These are phyloP conservation scores for Helenozyma baotianmanensis DNA, from an alignment of 805 yeast genomes.

Conservation along the genomic window DNA sequence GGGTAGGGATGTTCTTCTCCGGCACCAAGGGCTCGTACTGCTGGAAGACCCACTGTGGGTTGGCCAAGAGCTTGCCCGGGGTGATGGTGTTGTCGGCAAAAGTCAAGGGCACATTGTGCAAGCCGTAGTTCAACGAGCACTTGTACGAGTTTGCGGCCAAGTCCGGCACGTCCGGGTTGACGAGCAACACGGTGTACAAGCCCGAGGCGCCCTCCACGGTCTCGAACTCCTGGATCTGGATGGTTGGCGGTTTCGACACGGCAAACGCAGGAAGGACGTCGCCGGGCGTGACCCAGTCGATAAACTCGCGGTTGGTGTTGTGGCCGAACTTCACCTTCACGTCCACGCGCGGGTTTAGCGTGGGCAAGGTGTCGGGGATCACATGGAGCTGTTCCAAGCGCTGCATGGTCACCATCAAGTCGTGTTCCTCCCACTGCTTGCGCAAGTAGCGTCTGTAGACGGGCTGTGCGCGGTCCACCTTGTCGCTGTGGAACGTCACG, in stretches of 20 bases:
- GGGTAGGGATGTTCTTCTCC: constrained; percentile 79
- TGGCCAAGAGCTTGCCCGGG: constrained; percentile 35
- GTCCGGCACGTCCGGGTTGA: constrained; percentile 91
- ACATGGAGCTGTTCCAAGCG: constrained; percentile 80
- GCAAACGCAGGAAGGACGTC: constrained; percentile 64
- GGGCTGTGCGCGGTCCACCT: constrained; percentile 66
- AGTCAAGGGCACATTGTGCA: constrained; percentile 59
- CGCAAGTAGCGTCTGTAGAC: constrained; percentile 70
- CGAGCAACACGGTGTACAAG: constrained; percentile 71
- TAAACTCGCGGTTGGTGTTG: constrained; percentile 47
- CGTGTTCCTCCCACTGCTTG: constrained; percentile 67
- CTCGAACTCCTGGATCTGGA: constrained; percentile 70
- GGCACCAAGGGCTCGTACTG: constrained; percentile 81
- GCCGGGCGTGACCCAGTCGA: constrained; percentile 79
- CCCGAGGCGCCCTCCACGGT: constrained; percentile 37
- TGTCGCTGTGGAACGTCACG: constrained; percentile 40
- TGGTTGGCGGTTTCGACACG: constrained; percentile 70
- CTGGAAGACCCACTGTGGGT: constrained; percentile 34
- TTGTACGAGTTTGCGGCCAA: constrained; percentile 59
- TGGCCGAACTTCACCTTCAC: constrained; percentile 74
- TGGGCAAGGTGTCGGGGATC: constrained; percentile 92
- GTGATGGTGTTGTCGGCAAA: constrained; percentile 56
- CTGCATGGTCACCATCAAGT: constrained; percentile 81
- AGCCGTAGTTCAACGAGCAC: constrained; percentile 74
- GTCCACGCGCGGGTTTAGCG: constrained; percentile 75